Conservation (phyloP, 371 early-diverging fungal genomes). For the Mucor piriformis region DNA sequence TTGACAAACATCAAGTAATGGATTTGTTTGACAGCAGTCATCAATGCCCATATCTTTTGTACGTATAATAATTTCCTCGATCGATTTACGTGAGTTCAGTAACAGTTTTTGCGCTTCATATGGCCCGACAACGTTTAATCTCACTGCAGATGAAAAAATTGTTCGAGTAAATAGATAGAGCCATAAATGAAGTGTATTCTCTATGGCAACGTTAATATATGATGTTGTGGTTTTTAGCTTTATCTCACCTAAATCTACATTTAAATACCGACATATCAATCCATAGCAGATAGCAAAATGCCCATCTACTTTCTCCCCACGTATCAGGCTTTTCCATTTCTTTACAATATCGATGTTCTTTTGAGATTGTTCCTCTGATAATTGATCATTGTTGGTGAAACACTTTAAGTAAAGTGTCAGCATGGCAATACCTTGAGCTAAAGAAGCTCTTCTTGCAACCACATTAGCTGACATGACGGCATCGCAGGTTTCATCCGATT, state of each 20-base stretch:
- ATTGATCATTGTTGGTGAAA: slow-evolving; percentile 34
- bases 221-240: neutral
- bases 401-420: slow-evolving; percentile 64
- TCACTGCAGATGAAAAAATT: slow-evolving; percentile 84
- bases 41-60: slow-evolving; percentile 51
- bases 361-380: slow-evolving; percentile 10
- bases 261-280: slow-evolving; percentile 62
- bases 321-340: slow-evolving; percentile 56
- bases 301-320: slow-evolving; percentile 59
- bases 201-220: slow-evolving; percentile 32
- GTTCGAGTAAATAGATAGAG: slow-evolving; percentile 84
- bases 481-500: slow-evolving; percentile 59
- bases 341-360: slow-evolving; percentile 42
- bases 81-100: slow-evolving; percentile 58
- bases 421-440: slow-evolving; percentile 73
- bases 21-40: slow-evolving; percentile 70
- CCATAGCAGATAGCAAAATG: slow-evolving; percentile 78
- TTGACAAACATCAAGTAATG: slow-evolving; percentile 84
- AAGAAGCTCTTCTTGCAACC: slow-evolving; percentile 71
- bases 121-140: slow-evolving; percentile 89
- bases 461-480: slow-evolving; percentile 65
- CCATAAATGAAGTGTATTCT: slow-evolving; percentile 73
- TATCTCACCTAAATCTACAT: slow-evolving; percentile 55
- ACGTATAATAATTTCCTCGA: slow-evolving; percentile 54
- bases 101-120: slow-evolving; percentile 82